Base-by-base conservation (phyloP, 1,139 yeast genomes). In the Geotrichum armillariae region DNA sequence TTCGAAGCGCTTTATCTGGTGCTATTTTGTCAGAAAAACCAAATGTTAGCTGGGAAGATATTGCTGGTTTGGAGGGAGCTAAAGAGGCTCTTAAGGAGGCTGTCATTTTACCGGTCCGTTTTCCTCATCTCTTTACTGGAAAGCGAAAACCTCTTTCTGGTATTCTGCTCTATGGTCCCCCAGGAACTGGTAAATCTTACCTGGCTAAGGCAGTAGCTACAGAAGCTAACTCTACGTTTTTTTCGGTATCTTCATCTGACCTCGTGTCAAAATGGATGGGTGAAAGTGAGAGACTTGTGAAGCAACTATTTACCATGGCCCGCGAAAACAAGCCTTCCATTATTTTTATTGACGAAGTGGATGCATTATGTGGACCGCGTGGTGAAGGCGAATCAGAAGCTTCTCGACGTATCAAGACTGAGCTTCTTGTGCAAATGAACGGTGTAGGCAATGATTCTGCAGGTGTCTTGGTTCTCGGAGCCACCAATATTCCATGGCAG, bases 191-290 rank as follows among this genome's bases (percentile, higher is more conserved):
- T 75, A 94, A 94, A 66, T 91, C 98, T 1, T 93, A 84, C 66
- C 73, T 94, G 53, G 99, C 99, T 14, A 93, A 93, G 65, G 99
- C 99, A 0, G 98, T 93, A 3, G 99, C 99, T 23, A 93, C 99
- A 0, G 99, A 93, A 65, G 96, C 99, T 48, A 90, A 91, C 64
- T 87, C 96, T 0, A 93, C 99, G 0, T 93, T 93, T 62, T 94
- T 93, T 68, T 87, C 96, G 3, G 96, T 93, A 2, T 86, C 96
- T 16, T 89, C 97, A 0, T 86, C 96, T 9, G 98, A 93, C 67
- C 77, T 93, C 62, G 97, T 94, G 3, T 85, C 95, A 57, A 94
- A 93, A 68, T 93, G 98, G 98, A 91, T 93, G 98, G 99, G 99
- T 60, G 99, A 93, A 66, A 83, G 93, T 25, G 98, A 93, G 69